phyloP scores from a whole-genome alignment of 2,329 filamentous ascomycete species.

The Phialocephala sp. region DNA sequence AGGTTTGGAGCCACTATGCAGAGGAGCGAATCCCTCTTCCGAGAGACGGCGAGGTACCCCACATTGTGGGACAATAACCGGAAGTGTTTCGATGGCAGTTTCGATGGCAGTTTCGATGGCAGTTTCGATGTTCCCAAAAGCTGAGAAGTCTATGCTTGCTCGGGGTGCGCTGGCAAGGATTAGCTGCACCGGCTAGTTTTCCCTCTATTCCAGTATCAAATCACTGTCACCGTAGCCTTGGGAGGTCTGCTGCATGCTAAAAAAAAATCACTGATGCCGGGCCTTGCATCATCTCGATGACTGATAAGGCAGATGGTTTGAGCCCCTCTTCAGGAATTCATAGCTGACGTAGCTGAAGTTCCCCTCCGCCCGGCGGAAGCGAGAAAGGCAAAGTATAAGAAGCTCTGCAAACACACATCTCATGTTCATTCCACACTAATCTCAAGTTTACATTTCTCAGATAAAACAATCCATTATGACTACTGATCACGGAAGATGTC shows the following conservation, averaged over 20 bases:
- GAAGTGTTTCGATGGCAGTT: not conserved
- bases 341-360: slow-evolving; percentile 18
- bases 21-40: not conserved
- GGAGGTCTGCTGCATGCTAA: not conserved
- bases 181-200: not conserved
- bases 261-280: not conserved
- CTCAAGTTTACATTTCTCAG: slow-evolving; percentile 5
- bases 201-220: not conserved
- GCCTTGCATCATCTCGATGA: not conserved
- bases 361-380: not conserved
- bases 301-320: not conserved
- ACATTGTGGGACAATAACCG: slow-evolving; percentile 5
- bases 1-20: not conserved
- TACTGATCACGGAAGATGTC: slow-evolving; percentile 52
- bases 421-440: not conserved
- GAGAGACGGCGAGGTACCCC: not conserved
- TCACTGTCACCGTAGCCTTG: not conserved
- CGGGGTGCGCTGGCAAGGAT: not conserved
- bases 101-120: not conserved
- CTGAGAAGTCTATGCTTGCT: not conserved
- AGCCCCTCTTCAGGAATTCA: slow-evolving; percentile 10
- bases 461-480: slow-evolving; percentile 22
- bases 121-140: not conserved
- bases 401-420: not conserved
- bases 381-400: slow-evolving; percentile 8